These are phyloP conservation scores for Aspergillus floridensis DNA, from an alignment of 2,329 filamentous ascomycete species.

Conservation along the genomic window DNA sequence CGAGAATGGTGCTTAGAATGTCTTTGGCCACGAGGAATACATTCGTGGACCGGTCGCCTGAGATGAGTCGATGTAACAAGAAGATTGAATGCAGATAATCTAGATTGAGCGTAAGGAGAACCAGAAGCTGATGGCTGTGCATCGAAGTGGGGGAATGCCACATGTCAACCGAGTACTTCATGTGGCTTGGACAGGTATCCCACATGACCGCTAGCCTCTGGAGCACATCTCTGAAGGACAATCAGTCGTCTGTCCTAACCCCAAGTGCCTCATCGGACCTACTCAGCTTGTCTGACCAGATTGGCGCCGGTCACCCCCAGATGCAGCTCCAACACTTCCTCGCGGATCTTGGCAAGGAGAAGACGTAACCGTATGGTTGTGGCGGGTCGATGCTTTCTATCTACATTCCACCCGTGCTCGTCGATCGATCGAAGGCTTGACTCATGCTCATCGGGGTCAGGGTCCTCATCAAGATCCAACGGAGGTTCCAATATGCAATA, in stretches of 20 bases:
- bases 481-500: conserved; percentile 4
- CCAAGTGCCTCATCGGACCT: neutral
- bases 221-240: neutral
- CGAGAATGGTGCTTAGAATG: neutral
- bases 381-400: neutral
- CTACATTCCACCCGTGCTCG: neutral
- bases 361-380: neutral
- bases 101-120: neutral
- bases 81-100: neutral
- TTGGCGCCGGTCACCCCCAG: neutral
- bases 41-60: neutral
- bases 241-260: neutral
- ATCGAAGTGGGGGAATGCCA: neutral
- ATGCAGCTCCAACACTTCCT: conserved; percentile 4
- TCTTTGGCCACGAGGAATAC: neutral
- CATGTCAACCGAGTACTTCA: neutral
- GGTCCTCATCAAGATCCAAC: conserved; percentile 4
- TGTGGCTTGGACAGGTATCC: neutral
- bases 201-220: neutral
- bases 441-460: neutral
- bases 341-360: conserved; percentile 1
- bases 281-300: neutral
- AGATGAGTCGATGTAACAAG: neutral
- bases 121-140: neutral
- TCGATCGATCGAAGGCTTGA: neutral